Evolutionary conservation across 345 rosid genomes (phyloP).

Genomic region (Stellera chamaejasme): DNA sequence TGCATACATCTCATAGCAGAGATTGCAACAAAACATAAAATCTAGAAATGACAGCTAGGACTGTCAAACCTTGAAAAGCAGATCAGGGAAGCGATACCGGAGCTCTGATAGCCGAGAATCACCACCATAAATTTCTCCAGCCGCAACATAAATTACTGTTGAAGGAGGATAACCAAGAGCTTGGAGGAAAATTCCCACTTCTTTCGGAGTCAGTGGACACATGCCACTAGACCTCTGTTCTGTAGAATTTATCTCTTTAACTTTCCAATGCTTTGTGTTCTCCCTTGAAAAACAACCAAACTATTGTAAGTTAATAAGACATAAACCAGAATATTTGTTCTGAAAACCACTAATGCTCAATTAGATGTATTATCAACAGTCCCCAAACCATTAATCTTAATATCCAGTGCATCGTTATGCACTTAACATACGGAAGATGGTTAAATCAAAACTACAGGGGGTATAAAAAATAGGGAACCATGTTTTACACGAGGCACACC

Average conservation of each 20-base stretch:
- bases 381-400: not conserved
- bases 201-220: conserved; percentile 92
- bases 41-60: too few species aligned
- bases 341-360: not conserved
- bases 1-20: too few species aligned
- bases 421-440: too few species aligned
- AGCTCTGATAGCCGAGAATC: conserved; percentile 59
- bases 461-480: not conserved
- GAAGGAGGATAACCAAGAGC: conserved; percentile 80
- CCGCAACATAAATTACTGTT: conserved; percentile 72
- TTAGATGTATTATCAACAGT: not conserved
- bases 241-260: conserved; percentile 78
- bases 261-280: conserved; percentile 87
- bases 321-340: not conserved
- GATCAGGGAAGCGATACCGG: conserved; percentile 59
- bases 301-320: not conserved
- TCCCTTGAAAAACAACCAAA: conserved; percentile 38
- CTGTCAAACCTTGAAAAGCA: conserved; percentile 61
- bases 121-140: conserved; percentile 92
- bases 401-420: not conserved
- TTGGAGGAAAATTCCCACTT: conserved; percentile 75
- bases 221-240: conserved; percentile 73
- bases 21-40: too few species aligned
- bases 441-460: too few species aligned
- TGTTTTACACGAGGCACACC: too few species aligned